phyloP scores from a whole-genome alignment of 2,329 filamentous ascomycete genomes.

The Arthrobotrys sphaeroides region DNA sequence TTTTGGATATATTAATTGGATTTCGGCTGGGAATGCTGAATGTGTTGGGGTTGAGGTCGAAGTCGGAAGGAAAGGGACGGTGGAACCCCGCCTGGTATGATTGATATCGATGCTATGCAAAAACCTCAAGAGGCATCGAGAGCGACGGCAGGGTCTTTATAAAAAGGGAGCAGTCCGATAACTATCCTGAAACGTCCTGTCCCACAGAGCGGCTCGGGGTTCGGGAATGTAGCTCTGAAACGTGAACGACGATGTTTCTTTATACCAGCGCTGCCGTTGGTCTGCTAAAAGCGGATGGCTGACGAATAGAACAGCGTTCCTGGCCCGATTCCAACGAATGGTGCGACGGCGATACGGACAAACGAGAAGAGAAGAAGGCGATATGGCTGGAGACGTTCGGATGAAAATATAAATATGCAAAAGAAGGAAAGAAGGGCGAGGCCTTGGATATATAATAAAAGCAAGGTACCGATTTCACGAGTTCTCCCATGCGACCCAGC shows the following conservation, averaged over 20 bases:
- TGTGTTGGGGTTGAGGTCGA: constrained; percentile 37
- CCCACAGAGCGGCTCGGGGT: constrained; percentile 53
- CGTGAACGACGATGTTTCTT: constrained; percentile 48
- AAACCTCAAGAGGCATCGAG: constrained; percentile 9
- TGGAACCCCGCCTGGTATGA: constrained; percentile 21
- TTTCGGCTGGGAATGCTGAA: too few species aligned
- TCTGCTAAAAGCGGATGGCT: constrained; percentile 51
- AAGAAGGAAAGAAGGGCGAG: constrained; percentile 45
- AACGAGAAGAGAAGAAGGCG: constrained; percentile 18
- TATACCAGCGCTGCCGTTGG: constrained; percentile 38
- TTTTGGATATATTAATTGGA: constrained; percentile 6
- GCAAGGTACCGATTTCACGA: constrained; percentile 50
- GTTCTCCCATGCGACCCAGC: constrained; percentile 50
- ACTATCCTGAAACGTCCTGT: constrained; percentile 49
- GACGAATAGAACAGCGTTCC: constrained; percentile 50
- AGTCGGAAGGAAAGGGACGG: constrained; percentile 7
- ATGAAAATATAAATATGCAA: constrained; percentile 46
- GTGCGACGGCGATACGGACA: constrained; percentile 42
- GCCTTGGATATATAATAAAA: constrained; percentile 53
- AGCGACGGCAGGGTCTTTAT: constrained; percentile 25
- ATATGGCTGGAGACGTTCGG: constrained; percentile 41
- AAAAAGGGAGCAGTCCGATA: constrained; percentile 7
- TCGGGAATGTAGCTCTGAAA: constrained; percentile 54
- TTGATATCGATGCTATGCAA: background rate
- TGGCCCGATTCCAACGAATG: constrained; percentile 48